phyloP scores from a whole-genome alignment of 2,329 filamentous ascomycete genomes.

The Monosporascus sp. region DNA sequence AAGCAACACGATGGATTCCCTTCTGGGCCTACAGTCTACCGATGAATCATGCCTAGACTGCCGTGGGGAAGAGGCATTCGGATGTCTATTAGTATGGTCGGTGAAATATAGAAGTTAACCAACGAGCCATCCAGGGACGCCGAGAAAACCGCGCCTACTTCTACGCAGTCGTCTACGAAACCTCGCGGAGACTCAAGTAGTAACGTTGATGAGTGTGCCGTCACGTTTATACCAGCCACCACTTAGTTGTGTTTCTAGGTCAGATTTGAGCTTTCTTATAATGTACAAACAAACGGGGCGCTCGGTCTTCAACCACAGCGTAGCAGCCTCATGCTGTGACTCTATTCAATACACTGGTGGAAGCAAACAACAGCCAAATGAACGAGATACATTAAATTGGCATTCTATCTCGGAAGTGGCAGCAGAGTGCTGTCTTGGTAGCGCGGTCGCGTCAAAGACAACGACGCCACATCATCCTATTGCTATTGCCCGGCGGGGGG shows the following conservation, averaged over 20 bases:
- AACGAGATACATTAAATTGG: too few species aligned
- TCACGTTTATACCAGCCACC: background rate
- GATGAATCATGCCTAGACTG: background rate
- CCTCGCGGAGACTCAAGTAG: background rate
- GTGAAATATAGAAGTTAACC: background rate
- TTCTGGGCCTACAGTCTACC: constrained; percentile 11
- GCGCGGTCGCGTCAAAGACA: too few species aligned
- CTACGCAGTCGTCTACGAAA: background rate
- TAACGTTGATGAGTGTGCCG: background rate
- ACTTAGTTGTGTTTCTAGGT: background rate
- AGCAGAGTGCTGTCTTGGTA: too few species aligned
- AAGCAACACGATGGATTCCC: constrained; percentile 21
- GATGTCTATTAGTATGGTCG: background rate
- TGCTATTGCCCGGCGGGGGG: too few species aligned
- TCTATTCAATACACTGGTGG: too few species aligned
- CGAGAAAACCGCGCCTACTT: background rate
- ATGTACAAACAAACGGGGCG: too few species aligned
- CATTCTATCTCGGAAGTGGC: too few species aligned
- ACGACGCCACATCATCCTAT: too few species aligned
- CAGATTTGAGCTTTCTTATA: background rate
- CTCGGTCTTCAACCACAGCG: too few species aligned
- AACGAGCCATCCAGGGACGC: background rate
- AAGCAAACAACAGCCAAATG: too few species aligned
- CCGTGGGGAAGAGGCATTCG: background rate
- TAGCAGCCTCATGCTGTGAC: background rate